Evolutionary conservation across 1,139 yeast genomes (phyloP), one percentile per base, ranked within the genome.

Genomic region (Candida tropicalis): DNA sequence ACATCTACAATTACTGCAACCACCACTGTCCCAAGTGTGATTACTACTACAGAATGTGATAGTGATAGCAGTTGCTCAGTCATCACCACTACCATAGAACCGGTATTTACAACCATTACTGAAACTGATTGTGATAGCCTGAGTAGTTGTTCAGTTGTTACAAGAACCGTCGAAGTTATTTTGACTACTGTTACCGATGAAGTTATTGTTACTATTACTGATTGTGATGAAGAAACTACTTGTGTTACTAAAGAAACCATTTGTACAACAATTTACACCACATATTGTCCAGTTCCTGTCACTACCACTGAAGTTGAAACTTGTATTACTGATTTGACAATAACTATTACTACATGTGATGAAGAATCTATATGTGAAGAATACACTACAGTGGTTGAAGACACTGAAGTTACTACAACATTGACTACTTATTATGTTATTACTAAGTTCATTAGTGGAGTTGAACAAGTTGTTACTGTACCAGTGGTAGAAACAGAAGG

Each of bases 231-330:
- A 16, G 36, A 39, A 5, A 34, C 28, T 25, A 31, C 18, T 11
- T 47, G 52, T 42, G 25, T 23, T 12, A 42, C 39, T n/a, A 11
- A 12, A 10, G 34, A 42, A 17, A 44, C 40, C 4, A 25, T 42
- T 12, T 28, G 17, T 24, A 41, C 31, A 9, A 47, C 52, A 12
- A 26, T 41, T 13, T 43, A 47, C 29, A 38, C 43, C 26, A 49
- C 52, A n/a, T 45, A 47, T 31, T 49, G 52, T 39, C 52, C 51
- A 20, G 40, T 33, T 18, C 23, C 45, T 35, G 46, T 16, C 13
- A 33, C 46, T 17, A 40, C 44, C 12, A 35, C 44, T 18, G 42
- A 33, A 20, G 37, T 37, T 32, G 43, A 11, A 17, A 42, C 48
- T 23, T 17, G 36, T 28, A 38, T 40, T 16, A 39, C 47, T 13